Evolutionary conservation across 2,329 filamentous ascomycete species (phyloP).

Genomic region (Clonostachys byssicola): DNA sequence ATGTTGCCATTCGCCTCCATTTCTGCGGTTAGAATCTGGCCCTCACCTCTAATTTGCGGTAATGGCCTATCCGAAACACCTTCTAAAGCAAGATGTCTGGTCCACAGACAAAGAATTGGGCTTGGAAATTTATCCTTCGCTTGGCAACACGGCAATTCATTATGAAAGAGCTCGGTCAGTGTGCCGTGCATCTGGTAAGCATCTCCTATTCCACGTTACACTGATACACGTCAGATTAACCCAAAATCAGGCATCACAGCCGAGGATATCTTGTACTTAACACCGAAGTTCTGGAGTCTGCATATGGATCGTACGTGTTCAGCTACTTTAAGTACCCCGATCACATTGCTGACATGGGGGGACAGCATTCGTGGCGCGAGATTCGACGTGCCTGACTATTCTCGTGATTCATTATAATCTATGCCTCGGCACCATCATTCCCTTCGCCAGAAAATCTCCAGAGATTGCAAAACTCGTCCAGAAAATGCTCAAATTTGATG

Average conservation of each 20-base stretch:
- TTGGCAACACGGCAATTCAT: too few relatives aligned
- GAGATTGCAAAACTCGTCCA: conserved; percentile 9
- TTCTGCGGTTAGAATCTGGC: too few relatives aligned
- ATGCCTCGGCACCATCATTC: conserved; percentile 17
- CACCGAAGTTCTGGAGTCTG: conserved; percentile 15
- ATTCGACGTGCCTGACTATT: conserved; percentile 11
- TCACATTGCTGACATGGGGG: not conserved
- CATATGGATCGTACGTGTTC: conserved; percentile 11
- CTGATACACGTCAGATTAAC: not conserved
- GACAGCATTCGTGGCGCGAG: conserved; percentile 5
- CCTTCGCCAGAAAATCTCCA: conserved; percentile 1
- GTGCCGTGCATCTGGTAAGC: too few relatives aligned
- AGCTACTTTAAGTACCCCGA: not conserved
- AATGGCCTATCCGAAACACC: too few relatives aligned
- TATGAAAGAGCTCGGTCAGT: too few relatives aligned
- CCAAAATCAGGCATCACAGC: conserved; percentile 1
- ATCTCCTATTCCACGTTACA: too few relatives aligned
- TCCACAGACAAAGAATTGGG: too few relatives aligned
- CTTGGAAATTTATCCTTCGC: too few relatives aligned
- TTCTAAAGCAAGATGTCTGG: too few relatives aligned
- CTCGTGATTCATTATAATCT: conserved; percentile 22
- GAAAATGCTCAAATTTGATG: conserved; percentile 11
- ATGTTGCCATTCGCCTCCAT: too few relatives aligned
- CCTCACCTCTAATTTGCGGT: too few relatives aligned
- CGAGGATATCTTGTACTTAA: conserved; percentile 12